These are phyloP conservation scores for Hippophae rhamnoides DNA, from an alignment of 306 rosid species.

Conservation along the genomic window DNA sequence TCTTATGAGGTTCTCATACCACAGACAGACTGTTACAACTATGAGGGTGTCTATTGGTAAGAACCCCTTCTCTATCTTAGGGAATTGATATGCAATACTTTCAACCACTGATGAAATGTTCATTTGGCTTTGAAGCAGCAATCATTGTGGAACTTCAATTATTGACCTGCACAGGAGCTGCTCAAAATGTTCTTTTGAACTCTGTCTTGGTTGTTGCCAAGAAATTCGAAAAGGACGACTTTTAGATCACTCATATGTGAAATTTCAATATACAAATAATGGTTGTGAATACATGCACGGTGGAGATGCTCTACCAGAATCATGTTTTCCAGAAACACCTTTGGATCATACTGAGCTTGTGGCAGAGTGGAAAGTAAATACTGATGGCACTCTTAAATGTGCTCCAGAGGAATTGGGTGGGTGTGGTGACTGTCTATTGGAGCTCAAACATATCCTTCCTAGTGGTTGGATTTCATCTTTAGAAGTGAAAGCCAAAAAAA, in stretches of 20 bases:
- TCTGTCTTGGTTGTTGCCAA: conserved; percentile 63
- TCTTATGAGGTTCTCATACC: conserved; percentile 34
- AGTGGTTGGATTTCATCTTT: conserved; percentile 44
- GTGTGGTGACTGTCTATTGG: conserved; percentile 43
- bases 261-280: conserved; percentile 47
- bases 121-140: conserved; percentile 36
- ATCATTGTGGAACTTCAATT: conserved; percentile 82
- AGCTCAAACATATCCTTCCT: conserved; percentile 57
- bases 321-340: conserved; percentile 21
- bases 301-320: conserved; percentile 40
- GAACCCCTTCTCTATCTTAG: conserved; percentile 14
- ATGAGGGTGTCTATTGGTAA: conserved; percentile 76
- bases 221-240: conserved; percentile 54
- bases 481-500: conserved; percentile 37
- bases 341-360: conserved; percentile 23
- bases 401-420: conserved; percentile 60
- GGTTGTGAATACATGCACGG: conserved; percentile 76
- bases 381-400: conserved; percentile 48
- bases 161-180: conserved; percentile 69
- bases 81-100: conserved; percentile 15
- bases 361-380: conserved; percentile 37
- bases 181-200: conserved; percentile 55
- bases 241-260: conserved; percentile 32
- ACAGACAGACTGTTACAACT: conserved; percentile 40
- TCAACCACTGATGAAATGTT: conserved; percentile 5